phyloP scores from a whole-genome alignment of 345 rosid genomes.

The Anastatica hierochuntica region DNA sequence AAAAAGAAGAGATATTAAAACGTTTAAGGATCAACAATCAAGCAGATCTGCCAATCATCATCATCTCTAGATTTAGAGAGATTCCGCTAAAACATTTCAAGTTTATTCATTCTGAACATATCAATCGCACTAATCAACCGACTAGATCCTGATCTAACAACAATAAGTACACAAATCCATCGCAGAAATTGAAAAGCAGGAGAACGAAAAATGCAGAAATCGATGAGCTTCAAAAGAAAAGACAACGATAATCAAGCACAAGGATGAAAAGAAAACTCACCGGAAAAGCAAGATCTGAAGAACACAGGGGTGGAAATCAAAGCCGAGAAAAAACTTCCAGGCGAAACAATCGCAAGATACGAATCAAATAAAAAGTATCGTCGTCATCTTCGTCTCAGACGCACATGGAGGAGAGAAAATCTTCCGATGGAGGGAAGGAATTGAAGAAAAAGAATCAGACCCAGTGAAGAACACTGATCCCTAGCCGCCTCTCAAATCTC shows the following conservation, averaged over 20 bases:
- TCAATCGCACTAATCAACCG: background rate
- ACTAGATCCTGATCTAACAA: constrained; percentile 18
- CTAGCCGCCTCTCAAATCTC: constrained; percentile 18
- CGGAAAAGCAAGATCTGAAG: constrained; percentile 17
- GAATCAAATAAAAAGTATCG: constrained; percentile 5
- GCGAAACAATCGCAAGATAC: no score
- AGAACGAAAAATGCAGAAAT: background rate
- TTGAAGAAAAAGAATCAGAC: constrained; percentile 2
- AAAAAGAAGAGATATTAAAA: background rate
- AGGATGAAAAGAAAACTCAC: constrained; percentile 10
- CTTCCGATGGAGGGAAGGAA: constrained; percentile 16
- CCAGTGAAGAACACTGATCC: constrained; percentile 18
- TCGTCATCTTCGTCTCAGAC: background rate
- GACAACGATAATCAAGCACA: background rate
- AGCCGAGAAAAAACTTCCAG: background rate
- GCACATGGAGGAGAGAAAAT: constrained; percentile 10
- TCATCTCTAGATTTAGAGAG: background rate
- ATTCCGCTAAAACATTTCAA: background rate
- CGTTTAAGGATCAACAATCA: background rate
- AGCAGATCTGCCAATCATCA: constrained; percentile 10
- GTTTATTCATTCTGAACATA: no score
- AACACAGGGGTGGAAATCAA: background rate
- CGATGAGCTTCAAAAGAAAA: background rate
- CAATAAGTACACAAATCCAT: background rate
- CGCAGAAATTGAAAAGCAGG: background rate